A percentile compares a stretch with the other conserved stretches of the same genome.
These are phyloP conservation scores for Rhynchospora tenuis DNA, from an alignment of 176 grass and related monocot genomes.

Conservation along the genomic window DNA sequence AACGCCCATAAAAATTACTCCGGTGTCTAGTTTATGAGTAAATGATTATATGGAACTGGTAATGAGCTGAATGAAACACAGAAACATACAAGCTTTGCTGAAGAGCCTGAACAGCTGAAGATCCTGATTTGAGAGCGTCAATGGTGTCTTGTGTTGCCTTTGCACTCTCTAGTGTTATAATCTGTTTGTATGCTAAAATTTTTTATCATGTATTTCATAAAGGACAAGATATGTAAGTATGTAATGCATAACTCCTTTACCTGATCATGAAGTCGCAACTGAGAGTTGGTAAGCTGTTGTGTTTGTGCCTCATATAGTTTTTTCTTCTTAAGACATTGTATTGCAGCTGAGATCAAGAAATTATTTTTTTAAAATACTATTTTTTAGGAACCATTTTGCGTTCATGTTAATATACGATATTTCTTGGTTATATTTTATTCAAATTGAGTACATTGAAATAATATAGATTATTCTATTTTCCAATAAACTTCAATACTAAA, in stretches of 20 bases:
- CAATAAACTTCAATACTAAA: neutral
- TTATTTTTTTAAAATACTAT: neutral
- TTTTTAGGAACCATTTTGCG: neutral
- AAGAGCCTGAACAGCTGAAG: conserved; percentile 70
- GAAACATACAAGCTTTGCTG: conserved; percentile 56
- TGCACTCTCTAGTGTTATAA: conserved; percentile 45
- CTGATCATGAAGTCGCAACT: conserved; percentile 69
- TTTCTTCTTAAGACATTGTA: conserved; percentile 69
- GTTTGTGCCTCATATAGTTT: conserved; percentile 63
- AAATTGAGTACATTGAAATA: neutral
- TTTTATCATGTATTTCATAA: neutral
- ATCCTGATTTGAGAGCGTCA: conserved; percentile 50
- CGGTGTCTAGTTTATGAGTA: neutral
- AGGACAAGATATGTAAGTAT: conserved; percentile 1
- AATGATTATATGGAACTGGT: neutral
- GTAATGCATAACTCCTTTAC: conserved; percentile 15
- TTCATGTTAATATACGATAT: neutral
- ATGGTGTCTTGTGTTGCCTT: conserved; percentile 64
- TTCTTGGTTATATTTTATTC: neutral
- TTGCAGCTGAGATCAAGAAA: conserved; percentile 36
- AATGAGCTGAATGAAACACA: conserved; percentile 12
- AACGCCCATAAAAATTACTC: neutral
- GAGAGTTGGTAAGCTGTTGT: conserved; percentile 55
- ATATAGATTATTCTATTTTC: neutral
- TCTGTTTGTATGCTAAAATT: neutral